Evolutionary conservation across 352 stramenopile species (phyloP).

Genomic region (Globisporangium canariense): DNA sequence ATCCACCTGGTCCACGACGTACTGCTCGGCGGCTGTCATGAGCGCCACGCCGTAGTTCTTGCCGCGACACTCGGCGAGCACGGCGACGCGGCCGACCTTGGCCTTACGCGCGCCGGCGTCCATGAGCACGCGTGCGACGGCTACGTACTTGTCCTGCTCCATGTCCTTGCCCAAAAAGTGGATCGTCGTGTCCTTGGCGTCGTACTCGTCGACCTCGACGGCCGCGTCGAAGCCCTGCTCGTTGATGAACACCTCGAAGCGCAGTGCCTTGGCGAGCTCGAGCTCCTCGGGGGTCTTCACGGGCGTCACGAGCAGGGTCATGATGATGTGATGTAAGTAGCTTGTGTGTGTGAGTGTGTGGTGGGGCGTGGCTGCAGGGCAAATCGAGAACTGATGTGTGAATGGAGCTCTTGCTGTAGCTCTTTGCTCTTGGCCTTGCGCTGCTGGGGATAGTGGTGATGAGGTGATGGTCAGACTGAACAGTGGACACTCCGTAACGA

Average conservation of each 20-base stretch:
- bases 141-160: conserved; percentile 49
- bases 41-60: conserved; percentile 46
- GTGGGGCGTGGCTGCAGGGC: not conserved
- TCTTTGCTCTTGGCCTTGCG: too few relatives aligned
- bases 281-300: conserved; percentile 39
- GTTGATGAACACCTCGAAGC: conserved; percentile 48
- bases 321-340: conserved; percentile 13
- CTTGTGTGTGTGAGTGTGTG: not conserved
- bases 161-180: conserved; percentile 57
- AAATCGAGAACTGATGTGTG: not conserved
- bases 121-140: conserved; percentile 42
- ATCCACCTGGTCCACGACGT: conserved; percentile 28
- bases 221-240: conserved; percentile 40
- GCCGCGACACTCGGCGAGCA: conserved; percentile 51
- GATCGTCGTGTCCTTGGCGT: conserved; percentile 37
- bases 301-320: conserved; percentile 32
- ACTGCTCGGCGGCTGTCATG: conserved; percentile 36
- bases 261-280: conserved; percentile 39
- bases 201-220: conserved; percentile 44
- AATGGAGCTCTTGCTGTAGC: not conserved
- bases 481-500: too few relatives aligned
- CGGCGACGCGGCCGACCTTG: conserved; percentile 54
- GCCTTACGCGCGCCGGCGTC: conserved; percentile 27
- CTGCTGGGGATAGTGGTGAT: too few relatives aligned
- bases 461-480: not conserved